Conservation (phyloP, 1,284 basidiomycete genomes). For the Ceratobasidium sp. region DNA sequence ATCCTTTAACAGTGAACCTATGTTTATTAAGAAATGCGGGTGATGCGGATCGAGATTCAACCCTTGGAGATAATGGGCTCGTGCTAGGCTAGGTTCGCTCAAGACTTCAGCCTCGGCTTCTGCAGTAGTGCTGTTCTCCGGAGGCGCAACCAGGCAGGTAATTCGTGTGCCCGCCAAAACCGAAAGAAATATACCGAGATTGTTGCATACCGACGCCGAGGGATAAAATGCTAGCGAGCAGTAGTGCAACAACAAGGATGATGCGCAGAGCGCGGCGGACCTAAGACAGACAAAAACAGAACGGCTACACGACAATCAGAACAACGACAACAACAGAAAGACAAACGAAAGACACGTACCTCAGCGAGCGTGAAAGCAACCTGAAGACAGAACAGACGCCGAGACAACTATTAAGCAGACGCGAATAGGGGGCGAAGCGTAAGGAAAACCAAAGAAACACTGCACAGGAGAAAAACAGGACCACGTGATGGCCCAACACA, state of each 20-base stretch:
- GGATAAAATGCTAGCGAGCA: constrained; percentile 67
- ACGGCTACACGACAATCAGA: too few species aligned
- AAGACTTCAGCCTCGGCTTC: constrained; percentile 54
- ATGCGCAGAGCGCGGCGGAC: constrained; percentile 47
- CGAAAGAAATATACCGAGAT: constrained; percentile 71
- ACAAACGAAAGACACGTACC: too few species aligned
- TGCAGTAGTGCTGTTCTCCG: constrained; percentile 42
- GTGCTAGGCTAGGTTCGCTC: constrained; percentile 61
- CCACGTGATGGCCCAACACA: constrained; percentile 49
- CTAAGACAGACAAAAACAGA: too few species aligned
- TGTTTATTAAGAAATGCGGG: constrained; percentile 71
- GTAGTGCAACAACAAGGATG: constrained; percentile 69
- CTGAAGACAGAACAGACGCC: too few species aligned
- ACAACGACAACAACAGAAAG: too few species aligned
- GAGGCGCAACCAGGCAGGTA: constrained; percentile 18
- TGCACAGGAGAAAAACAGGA: too few species aligned
- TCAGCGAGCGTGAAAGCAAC: too few species aligned
- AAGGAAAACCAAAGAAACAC: too few species aligned
- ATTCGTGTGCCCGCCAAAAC: constrained; percentile 58
- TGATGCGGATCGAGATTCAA: constrained; percentile 67
- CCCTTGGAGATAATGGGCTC: constrained; percentile 68
- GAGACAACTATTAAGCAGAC: too few species aligned
- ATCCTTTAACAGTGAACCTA: constrained; percentile 72
- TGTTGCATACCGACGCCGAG: constrained; percentile 70
- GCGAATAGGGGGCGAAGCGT: too few species aligned